phyloP scores from a whole-genome alignment of 192 early-diverging fungal genomes.

The Funneliformis geosporum region DNA sequence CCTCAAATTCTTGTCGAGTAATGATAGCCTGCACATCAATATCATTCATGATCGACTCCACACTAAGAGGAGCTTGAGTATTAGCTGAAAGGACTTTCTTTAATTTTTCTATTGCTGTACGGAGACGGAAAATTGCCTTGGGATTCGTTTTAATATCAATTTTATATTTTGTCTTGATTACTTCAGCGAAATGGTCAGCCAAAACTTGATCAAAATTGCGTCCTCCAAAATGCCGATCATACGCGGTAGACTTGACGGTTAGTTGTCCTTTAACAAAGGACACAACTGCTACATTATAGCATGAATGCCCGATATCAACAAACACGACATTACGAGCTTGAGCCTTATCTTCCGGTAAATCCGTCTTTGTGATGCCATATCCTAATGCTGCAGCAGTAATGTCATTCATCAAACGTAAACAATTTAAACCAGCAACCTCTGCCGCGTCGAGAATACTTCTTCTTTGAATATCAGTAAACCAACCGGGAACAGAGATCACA shows the following conservation, averaged over 20 bases:
- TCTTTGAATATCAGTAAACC: constrained; percentile 95
- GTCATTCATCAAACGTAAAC: constrained; percentile 91
- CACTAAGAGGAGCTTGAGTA: constrained; percentile 84
- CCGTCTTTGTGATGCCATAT: constrained; percentile 97
- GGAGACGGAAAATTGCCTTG: constrained; percentile 90
- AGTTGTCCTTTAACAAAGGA: constrained; percentile 96
- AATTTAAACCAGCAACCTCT: constrained; percentile 87
- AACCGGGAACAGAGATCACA: constrained; percentile 91
- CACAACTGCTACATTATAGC: constrained; percentile 82
- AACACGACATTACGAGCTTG: constrained; percentile 89
- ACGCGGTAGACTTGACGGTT: constrained; percentile 86
- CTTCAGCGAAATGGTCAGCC: constrained; percentile 78
- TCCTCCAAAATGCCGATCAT: constrained; percentile 93
- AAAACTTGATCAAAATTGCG: constrained; percentile 94
- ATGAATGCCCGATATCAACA: constrained; percentile 93
- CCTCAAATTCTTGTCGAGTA: constrained; percentile 83
- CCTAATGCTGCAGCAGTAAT: constrained; percentile 90
- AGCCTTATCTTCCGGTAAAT: constrained; percentile 87
- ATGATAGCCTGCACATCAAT: constrained; percentile 87
- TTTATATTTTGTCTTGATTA: constrained; percentile 95
- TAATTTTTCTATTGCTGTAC: constrained; percentile 87
- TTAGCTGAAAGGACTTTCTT: constrained; percentile 98
- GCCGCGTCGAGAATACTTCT: constrained; percentile 85
- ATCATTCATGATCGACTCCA: constrained; percentile 97
- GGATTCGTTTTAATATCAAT: constrained; percentile 86